Percentiles rank a stretch among this genome's conserved stretches.
These are phyloP conservation scores for Mycosphaerelloides madeirae DNA, from an alignment of 2,329 filamentous ascomycete genomes.

Conservation along the genomic window DNA sequence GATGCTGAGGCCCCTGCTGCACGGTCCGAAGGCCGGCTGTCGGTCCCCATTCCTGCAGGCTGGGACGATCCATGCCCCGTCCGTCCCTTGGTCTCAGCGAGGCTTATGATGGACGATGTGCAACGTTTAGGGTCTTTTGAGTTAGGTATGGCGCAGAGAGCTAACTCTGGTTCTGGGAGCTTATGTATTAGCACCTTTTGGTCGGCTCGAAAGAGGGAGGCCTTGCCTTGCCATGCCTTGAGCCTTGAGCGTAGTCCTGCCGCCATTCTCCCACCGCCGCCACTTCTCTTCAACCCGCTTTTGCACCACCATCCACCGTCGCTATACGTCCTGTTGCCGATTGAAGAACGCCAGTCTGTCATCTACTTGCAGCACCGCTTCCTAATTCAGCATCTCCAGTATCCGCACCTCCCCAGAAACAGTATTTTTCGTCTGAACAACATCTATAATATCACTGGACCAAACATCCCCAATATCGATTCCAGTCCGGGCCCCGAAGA, in stretches of 20 bases:
- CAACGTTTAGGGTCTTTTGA: slow-evolving; percentile 12
- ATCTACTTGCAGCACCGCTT: background rate
- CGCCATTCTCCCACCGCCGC: background rate
- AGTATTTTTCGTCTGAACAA: background rate
- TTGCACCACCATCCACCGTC: background rate
- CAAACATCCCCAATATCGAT: background rate
- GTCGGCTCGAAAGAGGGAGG: slow-evolving; percentile 9
- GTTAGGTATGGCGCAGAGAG: slow-evolving; percentile 16
- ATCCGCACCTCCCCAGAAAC: background rate
- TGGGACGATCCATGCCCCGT: slow-evolving; percentile 16
- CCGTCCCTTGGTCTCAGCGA: slow-evolving; percentile 17
- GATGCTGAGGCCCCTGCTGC: too few species aligned
- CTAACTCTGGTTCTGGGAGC: slow-evolving; percentile 18
- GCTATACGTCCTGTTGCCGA: background rate
- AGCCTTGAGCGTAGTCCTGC: background rate
- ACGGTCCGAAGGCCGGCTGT: too few species aligned
- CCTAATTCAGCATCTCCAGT: background rate
- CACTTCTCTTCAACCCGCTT: background rate
- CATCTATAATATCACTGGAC: background rate
- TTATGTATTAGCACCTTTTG: slow-evolving; percentile 6
- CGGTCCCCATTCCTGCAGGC: too few species aligned
- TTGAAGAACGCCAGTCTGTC: background rate
- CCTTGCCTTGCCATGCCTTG: slow-evolving; percentile 3
- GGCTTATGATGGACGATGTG: slow-evolving; percentile 9
- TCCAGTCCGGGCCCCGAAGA: slow-evolving; percentile 5